Conservation (phyloP, 78 protist genomes). For the Anaeramoeba flamelloides region DNA sequence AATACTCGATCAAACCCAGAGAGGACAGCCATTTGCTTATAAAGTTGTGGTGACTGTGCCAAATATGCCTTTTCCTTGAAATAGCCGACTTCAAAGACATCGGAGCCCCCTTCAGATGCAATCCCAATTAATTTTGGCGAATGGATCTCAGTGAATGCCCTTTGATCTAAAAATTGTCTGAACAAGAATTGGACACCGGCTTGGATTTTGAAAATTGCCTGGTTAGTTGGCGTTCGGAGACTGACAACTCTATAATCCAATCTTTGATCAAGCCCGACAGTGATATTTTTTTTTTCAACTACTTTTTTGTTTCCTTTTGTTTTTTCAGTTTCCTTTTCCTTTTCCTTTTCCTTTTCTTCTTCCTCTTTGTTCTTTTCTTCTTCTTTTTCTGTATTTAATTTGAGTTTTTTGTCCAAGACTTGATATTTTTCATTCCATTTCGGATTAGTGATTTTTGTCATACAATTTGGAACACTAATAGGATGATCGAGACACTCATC, state of each 20-base stretch:
- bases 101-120: conserved; percentile 91
- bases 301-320: not conserved
- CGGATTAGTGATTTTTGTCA: not conserved
- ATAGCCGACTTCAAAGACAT: conserved; percentile 74
- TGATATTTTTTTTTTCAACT: not conserved
- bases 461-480: not conserved
- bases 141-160: conserved; percentile 83
- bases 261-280: not conserved
- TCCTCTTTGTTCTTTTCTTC: conserved; percentile 19
- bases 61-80: conserved; percentile 45
- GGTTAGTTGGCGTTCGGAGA: conserved; percentile 61
- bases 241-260: not conserved
- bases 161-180: conserved; percentile 27
- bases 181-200: conserved; percentile 3
- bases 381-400: too few relatives aligned
- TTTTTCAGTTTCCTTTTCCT: not conserved
- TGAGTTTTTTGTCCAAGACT: too few relatives aligned
- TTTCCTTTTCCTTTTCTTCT: conserved; percentile 6
- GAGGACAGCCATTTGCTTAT: conserved; percentile 93
- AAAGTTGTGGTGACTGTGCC: conserved; percentile 95
- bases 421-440: too few relatives aligned
- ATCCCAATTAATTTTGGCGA: conserved; percentile 73
- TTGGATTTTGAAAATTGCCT: conserved; percentile 60
- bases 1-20: conserved; percentile 87
- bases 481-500: not conserved